Evolutionary conservation across 805 yeast species (phyloP).

Genomic region (Candida orba): DNA sequence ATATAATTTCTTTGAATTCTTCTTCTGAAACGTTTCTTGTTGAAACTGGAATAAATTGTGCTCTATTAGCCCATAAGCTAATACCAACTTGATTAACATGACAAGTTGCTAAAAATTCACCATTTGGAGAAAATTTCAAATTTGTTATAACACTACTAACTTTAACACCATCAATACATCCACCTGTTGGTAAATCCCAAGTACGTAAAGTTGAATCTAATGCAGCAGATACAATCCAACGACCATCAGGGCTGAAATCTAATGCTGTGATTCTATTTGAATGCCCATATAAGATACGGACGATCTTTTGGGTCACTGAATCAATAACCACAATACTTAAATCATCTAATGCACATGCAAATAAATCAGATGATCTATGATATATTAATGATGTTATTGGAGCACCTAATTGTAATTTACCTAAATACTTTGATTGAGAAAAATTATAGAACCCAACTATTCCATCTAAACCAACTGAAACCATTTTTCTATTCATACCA

Average conservation of each 20-base stretch:
- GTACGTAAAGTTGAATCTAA: slow-evolving; percentile 86
- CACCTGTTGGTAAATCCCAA: slow-evolving; percentile 97
- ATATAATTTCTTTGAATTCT: slow-evolving; percentile 52
- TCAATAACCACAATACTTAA: slow-evolving; percentile 80
- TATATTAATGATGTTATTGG: slow-evolving; percentile 74
- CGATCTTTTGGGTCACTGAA: slow-evolving; percentile 68
- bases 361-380: slow-evolving; percentile 75
- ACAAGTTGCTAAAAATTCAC: slow-evolving; percentile 86
- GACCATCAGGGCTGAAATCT: slow-evolving; percentile 91
- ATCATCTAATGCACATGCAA: slow-evolving; percentile 84
- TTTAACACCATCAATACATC: slow-evolving; percentile 86
- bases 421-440: slow-evolving; percentile 56
- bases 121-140: slow-evolving; percentile 75
- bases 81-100: slow-evolving; percentile 90
- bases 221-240: slow-evolving; percentile 84
- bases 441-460: slow-evolving; percentile 82
- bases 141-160: slow-evolving; percentile 76
- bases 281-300: slow-evolving; percentile 87
- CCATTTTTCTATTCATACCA: slow-evolving; percentile 84
- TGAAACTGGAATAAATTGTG: slow-evolving; percentile 74
- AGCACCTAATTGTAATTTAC: slow-evolving; percentile 60
- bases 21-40: slow-evolving; percentile 70
- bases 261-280: slow-evolving; percentile 77
- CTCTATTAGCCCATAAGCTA: slow-evolving; percentile 83
- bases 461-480: slow-evolving; percentile 86